Evolutionary conservation across 306 rosid species (phyloP), one percentile per base, ranked within the genome.

Genomic region (Hippophae gyantsensis): DNA sequence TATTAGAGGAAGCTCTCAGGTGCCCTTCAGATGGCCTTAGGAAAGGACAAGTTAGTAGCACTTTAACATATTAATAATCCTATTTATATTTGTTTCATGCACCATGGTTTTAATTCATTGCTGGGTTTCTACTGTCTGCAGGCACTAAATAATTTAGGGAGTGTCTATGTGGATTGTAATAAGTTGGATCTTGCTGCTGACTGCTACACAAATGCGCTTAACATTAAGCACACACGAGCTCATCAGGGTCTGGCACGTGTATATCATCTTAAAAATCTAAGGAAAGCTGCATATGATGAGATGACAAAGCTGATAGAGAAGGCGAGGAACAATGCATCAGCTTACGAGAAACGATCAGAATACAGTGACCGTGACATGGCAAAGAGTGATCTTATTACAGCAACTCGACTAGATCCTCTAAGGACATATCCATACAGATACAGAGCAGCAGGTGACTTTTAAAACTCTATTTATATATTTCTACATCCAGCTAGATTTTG

Each of bases 221-320:
- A 86, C 74, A 89, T 89, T 76, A 82, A 89, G 75, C 97, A 89
- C 76, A 86, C 95, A 18, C 73, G 97, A 46, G 97, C 97, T 23
- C 97, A 89, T 82, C 97, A 89, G 60, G 97, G 97, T 51, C 74
- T 89, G 62, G 97, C 97, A 46, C 95, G 97, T 47, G 97, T 89
- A 46, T 78, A 81, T 80, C 86, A 83, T 82, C 87, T 89, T 61
- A 82, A 82, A 74, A 78, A 80, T 72, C 80, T 74, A 9, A 83
- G 93, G 51, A 86, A 86, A 78, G 81, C 81, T 78, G 97, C 97
- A 18, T 86, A 89, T 68, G 97, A 86, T 76, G 97, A 89, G 78
- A 89, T 89, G 97, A 86, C 97, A 43, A 86, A 86, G 66, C 82
- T 89, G 65, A 86, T 89, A 69, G 97, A 86, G 74, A 89, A 84